Base-by-base conservation (phyloP, 306 rosid genomes). In the Cyamopsis tetragonoloba region DNA sequence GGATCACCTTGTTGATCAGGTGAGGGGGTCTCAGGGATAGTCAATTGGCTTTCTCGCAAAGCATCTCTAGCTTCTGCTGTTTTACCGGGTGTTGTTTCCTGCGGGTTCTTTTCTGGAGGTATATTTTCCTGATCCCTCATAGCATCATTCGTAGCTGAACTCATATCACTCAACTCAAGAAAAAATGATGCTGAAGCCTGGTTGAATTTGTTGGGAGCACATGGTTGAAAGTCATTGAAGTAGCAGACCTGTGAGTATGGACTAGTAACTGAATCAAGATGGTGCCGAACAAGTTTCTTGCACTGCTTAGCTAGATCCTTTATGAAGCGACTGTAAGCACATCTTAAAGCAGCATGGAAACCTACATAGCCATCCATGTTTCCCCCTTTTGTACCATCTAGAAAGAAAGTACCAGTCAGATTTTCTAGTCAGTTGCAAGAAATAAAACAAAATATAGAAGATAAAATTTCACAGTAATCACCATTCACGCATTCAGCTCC, bases 211-310 rank as follows among this genome's bases (percentile, higher is more conserved):
- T 43, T 79, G 31, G 82, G 46, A 62, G 85, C 82, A 59, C 80
- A 62, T 17, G 76, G 77, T 76, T 87, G 91, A 68, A 80, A 78
- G 37, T 88, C 89, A 47, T 79, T 88, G 63, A 80, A 84, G 27
- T 88, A 83, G 83, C 95, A 88, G 71, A 88, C 95, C 82, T 86
- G 89, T 43, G 99, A 93, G 71, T 93, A 90, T 54, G 97, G 97
- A 76, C 99, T 90, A 26, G 97, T 93, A 77, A 85, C 97, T 60
- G 97, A 88, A 76, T 93, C 95, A 54, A 93, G 87, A 75, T 93
- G 99, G 79, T 93, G 95, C 66, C 91, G 75, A 59, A 90, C 91
- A 60, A 93, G 85, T 66, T 84, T 82, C 82, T 93, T 93, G 95
- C 91, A 86, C 59, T 93, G 87, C 82, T 80, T 90, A 46, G 95